These are phyloP conservation scores for Ceratocystis lukuohia DNA, from an alignment of 2,329 filamentous ascomycete species.

Conservation along the genomic window DNA sequence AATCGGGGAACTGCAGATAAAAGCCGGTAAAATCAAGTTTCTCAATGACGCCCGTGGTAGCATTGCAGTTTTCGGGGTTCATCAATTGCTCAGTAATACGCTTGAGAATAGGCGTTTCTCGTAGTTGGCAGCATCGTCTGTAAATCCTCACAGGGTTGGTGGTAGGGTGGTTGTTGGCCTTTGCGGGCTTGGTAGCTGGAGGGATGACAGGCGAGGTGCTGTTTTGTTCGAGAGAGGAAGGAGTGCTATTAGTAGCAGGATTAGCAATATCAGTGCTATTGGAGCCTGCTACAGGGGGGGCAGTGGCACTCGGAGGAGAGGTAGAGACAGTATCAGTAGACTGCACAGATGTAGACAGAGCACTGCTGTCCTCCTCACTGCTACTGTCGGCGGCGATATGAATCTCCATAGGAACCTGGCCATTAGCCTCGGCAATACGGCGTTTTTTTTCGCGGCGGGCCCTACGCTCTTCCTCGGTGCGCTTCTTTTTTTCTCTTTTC, in stretches of 20 bases:
- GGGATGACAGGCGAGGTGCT: conserved; percentile 21
- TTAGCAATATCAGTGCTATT: neutral
- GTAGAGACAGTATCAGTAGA: neutral
- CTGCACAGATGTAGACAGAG: neutral
- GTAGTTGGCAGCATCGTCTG: conserved; percentile 80
- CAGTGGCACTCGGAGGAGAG: neutral
- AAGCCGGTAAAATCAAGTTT: conserved; percentile 77
- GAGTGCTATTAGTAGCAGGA: neutral
- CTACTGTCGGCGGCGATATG: conserved; percentile 39
- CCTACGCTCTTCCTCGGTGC: conserved; percentile 82
- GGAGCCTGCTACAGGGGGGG: neutral
- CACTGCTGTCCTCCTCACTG: conserved; percentile 20
- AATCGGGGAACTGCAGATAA: conserved; percentile 67
- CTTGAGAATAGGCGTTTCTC: conserved; percentile 84
- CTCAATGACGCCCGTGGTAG: conserved; percentile 60
- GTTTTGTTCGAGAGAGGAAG: conserved; percentile 15
- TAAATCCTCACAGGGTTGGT: conserved; percentile 90
- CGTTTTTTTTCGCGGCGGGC: conserved; percentile 83
- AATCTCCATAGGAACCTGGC: conserved; percentile 72
- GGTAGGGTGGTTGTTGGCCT: conserved; percentile 45
- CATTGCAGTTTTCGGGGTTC: conserved; percentile 50
- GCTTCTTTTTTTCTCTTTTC: conserved; percentile 94
- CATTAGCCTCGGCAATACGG: conserved; percentile 74
- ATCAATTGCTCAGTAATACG: conserved; percentile 81
- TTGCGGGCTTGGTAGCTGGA: conserved; percentile 35